Percentiles rank a stretch among this genome's conserved stretches.
These are phyloP conservation scores for Bryoglossum gracile DNA, from an alignment of 495 filamentous ascomycete genomes.

Conservation along the genomic window DNA sequence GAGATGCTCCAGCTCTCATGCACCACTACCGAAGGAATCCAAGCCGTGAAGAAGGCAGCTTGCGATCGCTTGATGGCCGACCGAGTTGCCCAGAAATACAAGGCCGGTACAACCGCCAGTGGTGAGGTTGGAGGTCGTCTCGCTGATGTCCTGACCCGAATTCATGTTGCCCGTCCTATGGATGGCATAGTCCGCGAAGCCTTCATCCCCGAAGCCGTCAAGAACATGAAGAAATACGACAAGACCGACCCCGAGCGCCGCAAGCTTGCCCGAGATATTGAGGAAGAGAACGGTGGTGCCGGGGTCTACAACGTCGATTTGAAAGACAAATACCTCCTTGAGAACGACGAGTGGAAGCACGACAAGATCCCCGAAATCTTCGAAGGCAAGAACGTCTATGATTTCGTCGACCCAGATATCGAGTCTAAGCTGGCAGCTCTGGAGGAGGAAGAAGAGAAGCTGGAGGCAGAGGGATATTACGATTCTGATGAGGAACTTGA, in stretches of 20 bases:
- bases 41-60: constrained; percentile 87
- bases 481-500: constrained; percentile 53
- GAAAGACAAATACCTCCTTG: constrained; percentile 76
- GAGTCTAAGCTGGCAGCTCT: constrained; percentile 82
- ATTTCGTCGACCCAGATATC: constrained; percentile 95
- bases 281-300: constrained; percentile 87
- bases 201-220: constrained; percentile 83
- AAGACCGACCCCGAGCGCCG: constrained; percentile 77
- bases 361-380: constrained; percentile 91
- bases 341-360: constrained; percentile 84
- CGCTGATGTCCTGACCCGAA: constrained; percentile 82
- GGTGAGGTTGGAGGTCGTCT: constrained; percentile 69
- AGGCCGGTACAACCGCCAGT: constrained; percentile 70
- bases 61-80: constrained; percentile 90
- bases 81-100: constrained; percentile 89
- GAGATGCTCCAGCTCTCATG: constrained; percentile 89
- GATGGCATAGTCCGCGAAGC: constrained; percentile 69
- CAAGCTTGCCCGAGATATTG: constrained; percentile 74
- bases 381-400: constrained; percentile 93
- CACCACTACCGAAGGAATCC: constrained; percentile 90
- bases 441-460: constrained; percentile 88
- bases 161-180: constrained; percentile 91
- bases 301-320: constrained; percentile 94
- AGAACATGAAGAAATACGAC: constrained; percentile 76
- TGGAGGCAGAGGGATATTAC: constrained; percentile 70